phyloP scores from a whole-genome alignment of 495 filamentous ascomycete species.

The Lasiosphaeris hirsuta region DNA sequence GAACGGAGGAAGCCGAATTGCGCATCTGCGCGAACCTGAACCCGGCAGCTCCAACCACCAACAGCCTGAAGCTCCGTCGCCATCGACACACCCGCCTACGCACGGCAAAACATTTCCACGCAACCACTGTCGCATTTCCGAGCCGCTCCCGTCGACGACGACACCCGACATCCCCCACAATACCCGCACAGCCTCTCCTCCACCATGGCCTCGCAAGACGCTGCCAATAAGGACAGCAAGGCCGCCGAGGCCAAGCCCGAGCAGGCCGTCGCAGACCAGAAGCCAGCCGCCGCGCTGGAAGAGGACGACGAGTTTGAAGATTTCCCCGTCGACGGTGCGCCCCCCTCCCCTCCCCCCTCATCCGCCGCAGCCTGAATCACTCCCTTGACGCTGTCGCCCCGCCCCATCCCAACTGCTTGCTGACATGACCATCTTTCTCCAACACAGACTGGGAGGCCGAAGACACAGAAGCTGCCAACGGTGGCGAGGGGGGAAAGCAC shows the following conservation, averaged over 20 bases:
- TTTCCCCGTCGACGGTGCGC: conserved; percentile 89
- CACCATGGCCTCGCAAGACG: conserved; percentile 31
- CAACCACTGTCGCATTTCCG: not conserved
- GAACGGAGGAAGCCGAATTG: too few species aligned
- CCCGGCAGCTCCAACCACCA: too few species aligned
- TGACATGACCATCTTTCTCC: not conserved
- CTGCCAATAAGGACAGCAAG: conserved; percentile 43
- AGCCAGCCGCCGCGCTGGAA: conserved; percentile 64
- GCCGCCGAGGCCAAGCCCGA: conserved; percentile 29
- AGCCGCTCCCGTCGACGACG: not conserved
- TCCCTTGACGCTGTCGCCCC: not conserved
- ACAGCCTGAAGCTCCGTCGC: too few species aligned
- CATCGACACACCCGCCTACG: too few species aligned
- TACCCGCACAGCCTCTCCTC: not conserved
- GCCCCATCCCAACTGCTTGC: not conserved
- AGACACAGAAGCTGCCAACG: conserved; percentile 72
- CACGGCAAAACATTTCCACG: not conserved
- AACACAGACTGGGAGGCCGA: conserved; percentile 79
- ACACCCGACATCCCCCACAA: not conserved
- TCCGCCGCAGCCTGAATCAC: not conserved
- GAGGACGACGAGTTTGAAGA: conserved; percentile 99
- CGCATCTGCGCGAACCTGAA: too few species aligned
- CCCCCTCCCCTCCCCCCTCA: conserved; percentile 3
- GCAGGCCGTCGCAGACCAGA: conserved; percentile 23
- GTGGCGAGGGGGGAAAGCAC: conserved; percentile 59